A percentile compares a stretch with the other conserved stretches of the same genome.
These are phyloP conservation scores for Pyrenophora seminiperda DNA, from an alignment of 2,329 filamentous ascomycete species.

Conservation along the genomic window DNA sequence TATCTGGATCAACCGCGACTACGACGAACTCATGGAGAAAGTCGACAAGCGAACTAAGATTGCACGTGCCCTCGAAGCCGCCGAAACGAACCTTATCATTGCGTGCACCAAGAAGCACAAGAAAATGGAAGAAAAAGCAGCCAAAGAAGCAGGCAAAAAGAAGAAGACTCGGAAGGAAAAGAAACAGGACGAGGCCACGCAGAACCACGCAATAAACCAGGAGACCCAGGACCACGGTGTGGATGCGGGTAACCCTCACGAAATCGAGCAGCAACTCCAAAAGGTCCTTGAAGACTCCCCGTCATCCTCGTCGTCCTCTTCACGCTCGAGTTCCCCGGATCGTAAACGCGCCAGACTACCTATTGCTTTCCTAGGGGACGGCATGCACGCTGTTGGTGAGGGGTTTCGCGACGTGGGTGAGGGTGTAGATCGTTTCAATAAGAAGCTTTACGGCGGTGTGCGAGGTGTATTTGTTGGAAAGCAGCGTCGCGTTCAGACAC, in stretches of 20 bases:
- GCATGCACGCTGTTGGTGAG: slow-evolving; percentile 48
- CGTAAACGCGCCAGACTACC: slow-evolving; percentile 42
- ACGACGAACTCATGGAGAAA: slow-evolving; percentile 81
- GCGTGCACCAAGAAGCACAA: slow-evolving; percentile 77
- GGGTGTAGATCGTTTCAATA: slow-evolving; percentile 47
- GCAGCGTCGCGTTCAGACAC: slow-evolving; percentile 14
- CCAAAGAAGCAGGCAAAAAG: slow-evolving; percentile 63
- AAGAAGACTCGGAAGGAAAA: slow-evolving; percentile 58
- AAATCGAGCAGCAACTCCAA: slow-evolving; percentile 58
- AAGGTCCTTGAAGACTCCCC: slow-evolving; percentile 49
- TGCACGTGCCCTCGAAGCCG: slow-evolving; percentile 73
- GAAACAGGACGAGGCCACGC: slow-evolving; percentile 67
- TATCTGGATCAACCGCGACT: slow-evolving; percentile 94
- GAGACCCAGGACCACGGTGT: slow-evolving; percentile 60
- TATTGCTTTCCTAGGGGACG: slow-evolving; percentile 57
- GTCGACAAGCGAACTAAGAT: slow-evolving; percentile 75
- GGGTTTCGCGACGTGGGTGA: slow-evolving; percentile 59
- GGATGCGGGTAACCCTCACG: slow-evolving; percentile 63
- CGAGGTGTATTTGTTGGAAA: slow-evolving; percentile 40
- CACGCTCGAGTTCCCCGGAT: slow-evolving; percentile 41
- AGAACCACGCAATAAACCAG: slow-evolving; percentile 58
- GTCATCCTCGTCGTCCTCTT: slow-evolving; percentile 42
- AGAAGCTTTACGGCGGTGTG: slow-evolving; percentile 48
- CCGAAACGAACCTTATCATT: slow-evolving; percentile 83
- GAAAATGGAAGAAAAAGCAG: slow-evolving; percentile 70